Evolutionary conservation across 148 eudicot genomes (phyloP).

Genomic region (Diospyros kaki): DNA sequence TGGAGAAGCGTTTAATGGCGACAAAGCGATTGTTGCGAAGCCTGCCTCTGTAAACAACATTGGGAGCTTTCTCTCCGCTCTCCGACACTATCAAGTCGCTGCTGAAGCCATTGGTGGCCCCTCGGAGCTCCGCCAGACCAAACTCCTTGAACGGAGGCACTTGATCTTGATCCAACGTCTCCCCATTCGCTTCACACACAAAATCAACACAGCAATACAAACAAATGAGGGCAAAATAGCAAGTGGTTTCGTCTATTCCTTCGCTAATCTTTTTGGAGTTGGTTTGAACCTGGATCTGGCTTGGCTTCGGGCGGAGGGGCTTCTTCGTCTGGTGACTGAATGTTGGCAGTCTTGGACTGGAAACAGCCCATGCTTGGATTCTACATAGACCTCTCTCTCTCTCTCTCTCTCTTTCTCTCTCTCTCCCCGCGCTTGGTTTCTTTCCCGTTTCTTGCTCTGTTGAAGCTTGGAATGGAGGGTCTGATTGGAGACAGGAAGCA

Average conservation of each 20-base stretch:
- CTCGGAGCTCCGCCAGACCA: slow-evolving; percentile 41
- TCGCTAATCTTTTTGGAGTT: neutral
- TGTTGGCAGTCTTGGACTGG: slow-evolving; percentile 59
- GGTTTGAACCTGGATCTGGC: slow-evolving; percentile 40
- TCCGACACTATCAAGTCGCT: slow-evolving; percentile 54
- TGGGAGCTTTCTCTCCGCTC: slow-evolving; percentile 64
- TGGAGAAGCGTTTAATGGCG: slow-evolving; percentile 54
- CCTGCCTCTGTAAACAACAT: slow-evolving; percentile 55
- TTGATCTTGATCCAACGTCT: slow-evolving; percentile 47
- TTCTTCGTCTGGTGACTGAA: slow-evolving; percentile 46
- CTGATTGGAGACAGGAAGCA: neutral
- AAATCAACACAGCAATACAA: neutral
- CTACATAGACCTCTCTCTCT: slow-evolving; percentile 21
- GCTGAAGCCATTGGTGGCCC: slow-evolving; percentile 55
- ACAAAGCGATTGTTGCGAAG: slow-evolving; percentile 37
- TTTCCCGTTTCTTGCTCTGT: neutral
- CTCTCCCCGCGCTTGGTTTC: neutral
- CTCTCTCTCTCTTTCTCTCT: slow-evolving; percentile 3
- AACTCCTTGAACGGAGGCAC: slow-evolving; percentile 53
- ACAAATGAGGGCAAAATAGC: too few relatives aligned
- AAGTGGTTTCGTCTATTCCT: too few relatives aligned
- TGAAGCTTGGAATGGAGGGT: neutral
- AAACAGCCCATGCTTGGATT: slow-evolving; percentile 48
- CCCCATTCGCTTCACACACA: slow-evolving; percentile 31
- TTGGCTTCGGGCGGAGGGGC: slow-evolving; percentile 36